Percentiles rank a stretch among this genome's conserved stretches.
Evolutionary conservation across 495 filamentous ascomycete species (phyloP).

Genomic region (Glonium stellatum): DNA sequence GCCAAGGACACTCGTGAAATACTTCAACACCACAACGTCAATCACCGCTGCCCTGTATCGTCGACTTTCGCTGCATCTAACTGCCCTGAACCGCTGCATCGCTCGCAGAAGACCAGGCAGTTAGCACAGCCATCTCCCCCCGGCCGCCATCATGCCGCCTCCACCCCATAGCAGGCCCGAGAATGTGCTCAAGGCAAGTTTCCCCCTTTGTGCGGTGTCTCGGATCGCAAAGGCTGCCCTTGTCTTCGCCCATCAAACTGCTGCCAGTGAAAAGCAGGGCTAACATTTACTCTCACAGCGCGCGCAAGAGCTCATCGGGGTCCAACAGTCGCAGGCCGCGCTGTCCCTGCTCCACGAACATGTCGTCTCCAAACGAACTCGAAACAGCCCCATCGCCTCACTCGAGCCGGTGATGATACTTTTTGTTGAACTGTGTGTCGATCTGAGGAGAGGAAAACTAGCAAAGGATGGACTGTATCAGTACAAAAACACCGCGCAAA

Average conservation of each 20-base stretch:
- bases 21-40: neutral
- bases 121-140: constrained; percentile 10
- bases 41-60: neutral
- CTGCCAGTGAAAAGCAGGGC: neutral
- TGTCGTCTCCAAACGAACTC: constrained; percentile 93
- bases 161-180: constrained; percentile 94
- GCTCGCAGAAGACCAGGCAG: constrained; percentile 16
- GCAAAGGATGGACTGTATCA: constrained; percentile 98
- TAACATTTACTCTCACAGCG: constrained; percentile 45
- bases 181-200: constrained; percentile 79
- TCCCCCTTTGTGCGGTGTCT: constrained; percentile 3
- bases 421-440: constrained; percentile 92
- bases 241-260: neutral
- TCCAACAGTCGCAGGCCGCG: constrained; percentile 86
- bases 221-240: neutral
- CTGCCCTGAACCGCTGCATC: constrained; percentile 11
- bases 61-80: neutral
- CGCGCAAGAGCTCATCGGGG: constrained; percentile 96
- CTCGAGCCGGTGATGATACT: constrained; percentile 97
- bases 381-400: constrained; percentile 93
- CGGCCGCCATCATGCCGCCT: constrained; percentile 73
- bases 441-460: constrained; percentile 92
- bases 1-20: neutral
- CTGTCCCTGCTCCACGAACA: constrained; percentile 95
- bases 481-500: constrained; percentile 99